These are phyloP conservation scores for Sarcodon aspratus DNA, from an alignment of 768 basidiomycete genomes.

Conservation along the genomic window DNA sequence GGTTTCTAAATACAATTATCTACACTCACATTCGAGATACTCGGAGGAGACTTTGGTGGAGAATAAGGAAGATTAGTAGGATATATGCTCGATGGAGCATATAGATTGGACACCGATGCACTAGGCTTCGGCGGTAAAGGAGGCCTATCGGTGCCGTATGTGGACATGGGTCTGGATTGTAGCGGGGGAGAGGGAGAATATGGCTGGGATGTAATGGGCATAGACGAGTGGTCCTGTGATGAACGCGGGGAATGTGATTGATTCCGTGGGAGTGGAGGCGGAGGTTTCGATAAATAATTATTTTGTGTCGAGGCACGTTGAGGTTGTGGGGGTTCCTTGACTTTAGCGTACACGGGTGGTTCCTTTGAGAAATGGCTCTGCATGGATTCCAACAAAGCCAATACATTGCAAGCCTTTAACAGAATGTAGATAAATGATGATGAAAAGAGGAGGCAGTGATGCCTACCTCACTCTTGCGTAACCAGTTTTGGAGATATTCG, in stretches of 20 bases:
- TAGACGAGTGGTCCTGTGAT: background rate
- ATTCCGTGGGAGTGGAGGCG: constrained; percentile 12
- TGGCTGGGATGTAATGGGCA: background rate
- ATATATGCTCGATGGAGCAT: background rate
- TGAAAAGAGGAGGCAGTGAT: constrained; percentile 4
- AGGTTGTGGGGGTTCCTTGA: constrained; percentile 23
- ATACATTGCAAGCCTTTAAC: constrained; percentile 65
- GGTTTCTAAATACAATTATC: too few species aligned
- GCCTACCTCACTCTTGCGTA: constrained; percentile 72
- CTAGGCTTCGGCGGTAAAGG: background rate
- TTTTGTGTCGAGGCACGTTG: constrained; percentile 6
- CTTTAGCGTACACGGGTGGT: constrained; percentile 87
- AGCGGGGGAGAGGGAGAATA: background rate
- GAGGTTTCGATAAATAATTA: constrained; percentile 15
- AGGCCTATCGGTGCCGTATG: background rate
- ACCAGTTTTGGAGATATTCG: constrained; percentile 71
- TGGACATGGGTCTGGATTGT: background rate
- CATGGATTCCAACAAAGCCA: constrained; percentile 63
- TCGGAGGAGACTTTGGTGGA: too few species aligned
- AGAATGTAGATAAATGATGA: background rate
- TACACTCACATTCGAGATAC: too few species aligned
- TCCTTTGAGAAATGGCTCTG: constrained; percentile 73
- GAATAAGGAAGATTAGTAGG: background rate
- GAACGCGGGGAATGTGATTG: constrained; percentile 3
- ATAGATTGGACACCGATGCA: background rate